phyloP scores from a whole-genome alignment of 2,329 filamentous ascomycete species.

The Fusarium nodosum region DNA sequence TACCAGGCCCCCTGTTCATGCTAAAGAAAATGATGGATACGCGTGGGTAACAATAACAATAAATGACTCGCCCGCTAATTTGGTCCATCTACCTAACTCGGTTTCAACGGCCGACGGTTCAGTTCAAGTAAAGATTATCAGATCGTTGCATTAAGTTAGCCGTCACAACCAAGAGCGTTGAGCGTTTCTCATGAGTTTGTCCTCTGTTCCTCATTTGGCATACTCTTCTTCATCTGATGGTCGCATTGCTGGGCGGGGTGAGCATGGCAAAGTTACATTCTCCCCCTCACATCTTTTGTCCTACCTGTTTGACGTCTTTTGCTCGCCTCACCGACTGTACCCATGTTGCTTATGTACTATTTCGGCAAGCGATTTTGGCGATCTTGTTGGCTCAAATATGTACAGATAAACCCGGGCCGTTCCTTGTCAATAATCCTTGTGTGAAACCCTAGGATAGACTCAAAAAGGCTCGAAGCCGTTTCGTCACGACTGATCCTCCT shows the following conservation, averaged over 20 bases:
- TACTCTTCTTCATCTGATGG: not conserved
- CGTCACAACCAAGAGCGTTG: not conserved
- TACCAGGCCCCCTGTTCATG: conserved; percentile 3
- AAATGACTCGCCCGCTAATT: conserved; percentile 13
- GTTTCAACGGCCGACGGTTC: not conserved
- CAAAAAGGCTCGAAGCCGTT: conserved; percentile 20
- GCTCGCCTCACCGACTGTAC: conserved; percentile 9
- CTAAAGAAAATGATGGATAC: conserved; percentile 9
- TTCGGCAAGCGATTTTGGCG: not conserved
- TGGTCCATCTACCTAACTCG: not conserved
- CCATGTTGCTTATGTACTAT: not conserved
- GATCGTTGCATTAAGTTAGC: not conserved
- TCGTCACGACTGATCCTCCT: conserved; percentile 2
- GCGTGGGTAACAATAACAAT: not conserved
- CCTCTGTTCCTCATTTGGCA: not conserved
- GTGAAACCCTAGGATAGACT: conserved; percentile 20
- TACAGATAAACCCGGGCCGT: conserved; percentile 21
- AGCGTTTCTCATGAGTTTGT: too few species aligned
- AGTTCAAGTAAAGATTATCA: not conserved
- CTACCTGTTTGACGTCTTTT: not conserved
- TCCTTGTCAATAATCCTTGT: conserved; percentile 24
- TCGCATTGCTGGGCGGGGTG: not conserved
- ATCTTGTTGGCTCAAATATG: conserved; percentile 2
- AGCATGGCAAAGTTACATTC: not conserved
- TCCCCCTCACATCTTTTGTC: not conserved